Base-by-base conservation (phyloP, 2,329 filamentous ascomycete genomes). In the Scedosporium minutisporum region DNA sequence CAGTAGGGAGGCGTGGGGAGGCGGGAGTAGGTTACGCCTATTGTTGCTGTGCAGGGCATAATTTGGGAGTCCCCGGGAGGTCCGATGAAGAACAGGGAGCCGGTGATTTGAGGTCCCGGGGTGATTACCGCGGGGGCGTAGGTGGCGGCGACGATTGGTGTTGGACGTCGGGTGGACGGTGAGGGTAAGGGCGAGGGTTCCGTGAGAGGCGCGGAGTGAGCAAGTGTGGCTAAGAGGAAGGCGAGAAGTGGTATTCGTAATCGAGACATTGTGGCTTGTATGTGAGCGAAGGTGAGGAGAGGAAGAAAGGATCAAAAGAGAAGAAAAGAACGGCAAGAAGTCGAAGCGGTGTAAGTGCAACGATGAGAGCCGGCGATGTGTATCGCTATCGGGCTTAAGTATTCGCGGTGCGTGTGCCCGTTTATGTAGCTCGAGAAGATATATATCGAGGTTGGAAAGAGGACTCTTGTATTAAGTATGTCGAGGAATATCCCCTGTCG, bases 1-100 rank as follows among this genome's bases (percentile, higher is more conserved):
- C 70, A 72, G 64, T 65, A 67, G 41, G 72, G 76, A 18, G 66
- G 71, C 33, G 67, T 72, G 27, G 64, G 64, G 46, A 65, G 64
- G 42, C 61, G 65, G 25, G 61, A 69, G 63, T 62, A 66, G 51
- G 67, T 71, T 6, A 68, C 57, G 21, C 68, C 71, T 12, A 68
- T 68, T 14, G 60, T 62, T 7, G 48, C 46, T 18, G 60, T 62
- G 23, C 60, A 62, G 23, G 60, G 60, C 4, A 57, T 27, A 7
- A 62, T 62, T 7, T 62, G 60, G 5, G 60, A 27, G 53, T 58
- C 60, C 1, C 48, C 48, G n/a, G 60, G 60, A 7, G 29, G 57
- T 3, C 33, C 29, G 29, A 44, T 18, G 10, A 42, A n/a, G 38
- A 33, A 33, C 1, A 12, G 57, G 57, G 12, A 18, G 29, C 57